Percentiles rank a stretch among this genome's conserved stretches.
These are phyloP conservation scores for Takakia lepidozioides DNA, from an alignment of 225 moss, liverwort and hornwort genomes.

Conservation along the genomic window DNA sequence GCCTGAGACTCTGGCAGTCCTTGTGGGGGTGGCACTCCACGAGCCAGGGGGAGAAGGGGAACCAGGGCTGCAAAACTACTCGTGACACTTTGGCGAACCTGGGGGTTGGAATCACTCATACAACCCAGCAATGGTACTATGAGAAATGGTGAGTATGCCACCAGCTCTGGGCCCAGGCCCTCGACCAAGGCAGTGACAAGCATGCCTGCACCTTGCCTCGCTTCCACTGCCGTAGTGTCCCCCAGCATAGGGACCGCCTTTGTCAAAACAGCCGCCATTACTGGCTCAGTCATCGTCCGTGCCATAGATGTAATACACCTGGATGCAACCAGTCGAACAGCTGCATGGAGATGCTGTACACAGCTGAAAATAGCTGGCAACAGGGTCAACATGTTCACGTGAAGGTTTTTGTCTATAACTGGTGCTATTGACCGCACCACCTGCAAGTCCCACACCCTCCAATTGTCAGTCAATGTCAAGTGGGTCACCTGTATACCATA, in stretches of 20 bases:
- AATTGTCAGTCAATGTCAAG: too few relatives aligned
- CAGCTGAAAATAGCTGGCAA: conserved; percentile 75
- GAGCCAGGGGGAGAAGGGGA: conserved; percentile 77
- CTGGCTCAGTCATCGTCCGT: conserved; percentile 62
- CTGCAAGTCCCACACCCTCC: conserved; percentile 16
- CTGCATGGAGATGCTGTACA: conserved; percentile 68
- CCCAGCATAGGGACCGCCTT: conserved; percentile 88
- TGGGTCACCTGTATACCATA: too few relatives aligned
- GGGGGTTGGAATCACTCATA: conserved; percentile 81
- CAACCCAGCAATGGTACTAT: conserved; percentile 88
- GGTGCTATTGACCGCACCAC: conserved; percentile 76
- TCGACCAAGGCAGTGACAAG: conserved; percentile 81
- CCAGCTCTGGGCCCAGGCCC: conserved; percentile 73
- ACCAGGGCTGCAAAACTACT: conserved; percentile 93
- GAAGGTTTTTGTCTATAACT: conserved; percentile 47
- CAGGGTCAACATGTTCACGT: conserved; percentile 45
- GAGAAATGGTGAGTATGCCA: conserved; percentile 76
- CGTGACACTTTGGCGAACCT: conserved; percentile 81
- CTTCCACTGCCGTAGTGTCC: conserved; percentile 59
- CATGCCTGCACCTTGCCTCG: conserved; percentile 87
- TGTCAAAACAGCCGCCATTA: conserved; percentile 72
- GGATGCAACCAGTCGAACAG: conserved; percentile 61
- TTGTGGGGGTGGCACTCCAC: conserved; percentile 74
- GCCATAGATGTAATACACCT: conserved; percentile 86
- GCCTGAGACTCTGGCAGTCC: conserved; percentile 68